These are phyloP conservation scores for Xerocomellus chrysenteron DNA, from an alignment of 768 basidiomycete species.

Conservation along the genomic window DNA sequence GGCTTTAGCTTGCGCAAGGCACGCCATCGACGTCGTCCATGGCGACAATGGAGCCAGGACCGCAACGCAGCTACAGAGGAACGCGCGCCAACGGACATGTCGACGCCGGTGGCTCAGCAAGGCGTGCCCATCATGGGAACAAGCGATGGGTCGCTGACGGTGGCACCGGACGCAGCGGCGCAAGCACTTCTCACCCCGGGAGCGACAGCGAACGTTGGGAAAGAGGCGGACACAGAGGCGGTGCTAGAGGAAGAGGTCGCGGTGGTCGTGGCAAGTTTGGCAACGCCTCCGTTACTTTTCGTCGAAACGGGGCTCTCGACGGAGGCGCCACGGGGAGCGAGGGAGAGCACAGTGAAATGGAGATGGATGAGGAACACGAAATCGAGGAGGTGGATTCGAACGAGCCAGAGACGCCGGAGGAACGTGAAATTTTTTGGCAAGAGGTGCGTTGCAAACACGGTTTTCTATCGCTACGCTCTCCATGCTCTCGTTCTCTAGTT, in stretches of 20 bases:
- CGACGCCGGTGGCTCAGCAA: slow-evolving; percentile 19
- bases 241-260: slow-evolving; percentile 45
- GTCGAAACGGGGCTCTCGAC: slow-evolving; percentile 24
- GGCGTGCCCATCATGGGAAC: slow-evolving; percentile 46
- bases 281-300: slow-evolving; percentile 41
- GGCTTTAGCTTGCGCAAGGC: neutral
- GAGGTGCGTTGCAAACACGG: slow-evolving; percentile 49
- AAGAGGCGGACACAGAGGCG: slow-evolving; percentile 55
- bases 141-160: slow-evolving; percentile 58
- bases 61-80: slow-evolving; percentile 22
- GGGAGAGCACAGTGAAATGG: slow-evolving; percentile 36
- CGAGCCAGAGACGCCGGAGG: slow-evolving; percentile 57
- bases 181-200: slow-evolving; percentile 36
- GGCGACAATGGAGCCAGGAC: slow-evolving; percentile 28
- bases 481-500: slow-evolving; percentile 43
- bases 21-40: slow-evolving; percentile 9
- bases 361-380: slow-evolving; percentile 26
- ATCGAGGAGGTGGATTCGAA: slow-evolving; percentile 42
- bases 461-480: slow-evolving; percentile 17
- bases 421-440: slow-evolving; percentile 67
- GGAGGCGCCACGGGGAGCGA: slow-evolving; percentile 35
- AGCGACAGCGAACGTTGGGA: slow-evolving; percentile 61
- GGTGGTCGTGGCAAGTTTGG: slow-evolving; percentile 38
- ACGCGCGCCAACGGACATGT: slow-evolving; percentile 20
- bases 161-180: slow-evolving; percentile 32